Percentiles rank a stretch among this genome's conserved stretches.
Evolutionary conservation across 345 rosid genomes (phyloP).

Genomic region (Boechera stricta): DNA sequence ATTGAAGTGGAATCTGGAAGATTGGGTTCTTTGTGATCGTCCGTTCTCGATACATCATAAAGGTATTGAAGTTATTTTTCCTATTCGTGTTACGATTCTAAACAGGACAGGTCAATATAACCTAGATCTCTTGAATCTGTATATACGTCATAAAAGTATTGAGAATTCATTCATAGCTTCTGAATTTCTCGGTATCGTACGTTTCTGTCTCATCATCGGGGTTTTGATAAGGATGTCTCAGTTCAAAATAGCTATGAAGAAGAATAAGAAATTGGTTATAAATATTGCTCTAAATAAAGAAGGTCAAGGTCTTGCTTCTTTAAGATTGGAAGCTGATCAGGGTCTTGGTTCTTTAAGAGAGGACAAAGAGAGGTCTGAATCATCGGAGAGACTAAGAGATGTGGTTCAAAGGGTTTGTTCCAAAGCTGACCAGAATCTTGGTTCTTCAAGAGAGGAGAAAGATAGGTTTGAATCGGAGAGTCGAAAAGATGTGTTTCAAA

Average conservation of each 20-base stretch:
- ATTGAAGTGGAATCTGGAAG: slow-evolving; percentile 3
- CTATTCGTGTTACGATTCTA: not conserved
- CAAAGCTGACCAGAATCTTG: slow-evolving; percentile 16
- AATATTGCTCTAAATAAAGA: slow-evolving; percentile 11
- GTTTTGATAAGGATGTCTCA: slow-evolving; percentile 25
- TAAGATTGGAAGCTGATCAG: slow-evolving; percentile 19
- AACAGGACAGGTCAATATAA: not conserved
- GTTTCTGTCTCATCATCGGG: slow-evolving; percentile 2
- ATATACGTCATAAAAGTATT: not conserved
- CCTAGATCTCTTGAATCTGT: not conserved
- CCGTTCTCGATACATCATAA: not conserved
- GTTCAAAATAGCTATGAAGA: slow-evolving; percentile 18
- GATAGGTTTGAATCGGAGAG: slow-evolving; percentile 2
- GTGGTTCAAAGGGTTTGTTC: not conserved
- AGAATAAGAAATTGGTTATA: slow-evolving; percentile 27
- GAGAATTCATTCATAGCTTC: not conserved
- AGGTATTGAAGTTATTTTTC: not conserved
- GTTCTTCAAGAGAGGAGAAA: slow-evolving; percentile 15
- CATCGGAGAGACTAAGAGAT: slow-evolving; percentile 18
- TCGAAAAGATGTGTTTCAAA: slow-evolving; percentile 4
- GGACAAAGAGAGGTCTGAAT: slow-evolving; percentile 13
- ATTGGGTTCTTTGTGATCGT: not conserved
- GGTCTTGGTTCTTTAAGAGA: slow-evolving; percentile 18
- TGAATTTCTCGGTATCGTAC: not conserved
- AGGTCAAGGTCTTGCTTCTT: slow-evolving; percentile 18